These are phyloP conservation scores for Solidago caesia DNA, from an alignment of 129 eudicot species.

Conservation along the genomic window DNA sequence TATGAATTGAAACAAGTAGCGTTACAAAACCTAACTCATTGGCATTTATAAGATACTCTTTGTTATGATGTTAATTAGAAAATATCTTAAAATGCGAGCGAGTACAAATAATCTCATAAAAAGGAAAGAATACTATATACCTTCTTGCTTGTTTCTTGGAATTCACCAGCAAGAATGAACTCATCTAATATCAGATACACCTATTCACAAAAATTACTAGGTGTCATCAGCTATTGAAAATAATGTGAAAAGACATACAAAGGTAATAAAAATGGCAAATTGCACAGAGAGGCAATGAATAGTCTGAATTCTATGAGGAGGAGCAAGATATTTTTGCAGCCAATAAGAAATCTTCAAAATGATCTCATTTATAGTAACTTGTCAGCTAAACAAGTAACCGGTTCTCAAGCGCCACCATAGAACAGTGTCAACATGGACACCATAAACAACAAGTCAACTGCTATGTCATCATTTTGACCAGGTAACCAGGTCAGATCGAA, in stretches of 20 bases:
- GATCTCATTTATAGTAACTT: too few species aligned
- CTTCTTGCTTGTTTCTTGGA: conserved; percentile 92
- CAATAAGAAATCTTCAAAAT: too few species aligned
- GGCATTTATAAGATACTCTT: not conserved
- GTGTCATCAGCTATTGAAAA: not conserved
- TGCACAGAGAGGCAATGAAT: not conserved
- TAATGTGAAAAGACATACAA: not conserved
- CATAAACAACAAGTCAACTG: too few species aligned
- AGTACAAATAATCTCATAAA: not conserved
- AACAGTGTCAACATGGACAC: too few species aligned
- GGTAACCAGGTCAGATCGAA: too few species aligned
- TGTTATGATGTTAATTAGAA: too few species aligned
- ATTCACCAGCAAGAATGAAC: conserved; percentile 94
- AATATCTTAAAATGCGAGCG: too few species aligned
- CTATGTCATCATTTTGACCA: too few species aligned
- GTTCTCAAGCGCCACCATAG: too few species aligned
- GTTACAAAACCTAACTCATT: not conserved
- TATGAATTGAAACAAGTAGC: conserved; percentile 25
- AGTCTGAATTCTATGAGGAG: too few species aligned
- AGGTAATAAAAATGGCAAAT: not conserved
- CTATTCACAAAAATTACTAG: conserved; percentile 29
- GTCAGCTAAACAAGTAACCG: too few species aligned
- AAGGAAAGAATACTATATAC: conserved; percentile 21
- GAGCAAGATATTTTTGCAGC: too few species aligned
- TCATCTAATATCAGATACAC: conserved; percentile 82